Percentiles rank a stretch among this genome's conserved stretches.
Conservation (phyloP, 441 rosid genomes). For the Corymbia citriodora region DNA sequence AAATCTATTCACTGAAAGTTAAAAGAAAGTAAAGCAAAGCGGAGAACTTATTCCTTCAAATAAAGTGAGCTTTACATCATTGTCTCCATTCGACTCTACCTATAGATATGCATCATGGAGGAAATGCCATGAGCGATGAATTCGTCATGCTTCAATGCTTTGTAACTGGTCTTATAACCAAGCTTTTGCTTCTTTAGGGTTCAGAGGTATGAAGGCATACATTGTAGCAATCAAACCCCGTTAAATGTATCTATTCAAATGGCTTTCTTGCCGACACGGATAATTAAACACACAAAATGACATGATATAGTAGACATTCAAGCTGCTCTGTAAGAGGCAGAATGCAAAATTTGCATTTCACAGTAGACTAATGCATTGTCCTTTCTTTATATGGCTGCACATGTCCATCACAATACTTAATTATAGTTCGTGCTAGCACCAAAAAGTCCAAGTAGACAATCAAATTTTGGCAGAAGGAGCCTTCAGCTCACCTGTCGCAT, state of each 20-base stretch:
- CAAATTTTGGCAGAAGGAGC: not conserved
- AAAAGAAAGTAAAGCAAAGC: not conserved
- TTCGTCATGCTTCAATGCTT: not conserved
- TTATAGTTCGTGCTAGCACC: not conserved
- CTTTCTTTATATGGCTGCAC: not conserved
- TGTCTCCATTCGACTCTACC: not conserved
- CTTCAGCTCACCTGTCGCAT: conserved; percentile 32
- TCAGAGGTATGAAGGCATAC: not conserved
- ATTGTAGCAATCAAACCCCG: not conserved
- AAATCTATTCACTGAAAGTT: not conserved
- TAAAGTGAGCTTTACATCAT: not conserved
- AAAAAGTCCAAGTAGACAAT: not conserved
- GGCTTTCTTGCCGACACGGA: not conserved
- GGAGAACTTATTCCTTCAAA: not conserved
- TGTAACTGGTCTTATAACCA: not conserved
- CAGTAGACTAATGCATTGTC: not conserved
- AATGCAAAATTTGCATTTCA: not conserved
- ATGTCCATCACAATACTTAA: not conserved
- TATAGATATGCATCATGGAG: not conserved
- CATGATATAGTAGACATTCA: not conserved
- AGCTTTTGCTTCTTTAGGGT: not conserved
- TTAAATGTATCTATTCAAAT: not conserved
- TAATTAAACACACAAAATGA: not conserved
- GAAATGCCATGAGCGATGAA: not conserved
- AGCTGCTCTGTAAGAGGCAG: not conserved